Conservation (phyloP, 768 basidiomycete species). For the Macrolepiota fuliginosa region DNA sequence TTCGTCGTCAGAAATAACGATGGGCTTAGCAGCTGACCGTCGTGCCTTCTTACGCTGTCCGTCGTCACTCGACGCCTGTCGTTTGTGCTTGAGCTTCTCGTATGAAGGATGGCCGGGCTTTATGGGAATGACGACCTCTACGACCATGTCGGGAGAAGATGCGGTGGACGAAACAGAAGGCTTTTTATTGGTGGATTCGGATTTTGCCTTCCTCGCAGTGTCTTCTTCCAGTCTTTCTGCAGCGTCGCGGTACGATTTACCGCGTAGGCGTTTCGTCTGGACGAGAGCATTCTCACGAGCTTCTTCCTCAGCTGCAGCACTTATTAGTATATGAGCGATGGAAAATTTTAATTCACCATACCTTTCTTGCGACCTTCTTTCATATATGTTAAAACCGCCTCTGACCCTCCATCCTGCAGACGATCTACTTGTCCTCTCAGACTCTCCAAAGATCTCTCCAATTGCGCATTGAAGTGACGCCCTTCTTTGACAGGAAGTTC, state of each 20-base stretch:
- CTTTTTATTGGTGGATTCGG: neutral
- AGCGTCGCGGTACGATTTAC: slow-evolving; percentile 69
- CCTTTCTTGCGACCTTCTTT: slow-evolving; percentile 58
- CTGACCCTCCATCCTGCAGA: slow-evolving; percentile 62
- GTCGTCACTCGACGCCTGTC: slow-evolving; percentile 38
- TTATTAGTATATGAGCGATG: slow-evolving; percentile 3
- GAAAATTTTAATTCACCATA: slow-evolving; percentile 28
- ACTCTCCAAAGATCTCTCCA: slow-evolving; percentile 58
- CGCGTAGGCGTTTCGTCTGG: slow-evolving; percentile 70
- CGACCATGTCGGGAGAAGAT: slow-evolving; percentile 31
- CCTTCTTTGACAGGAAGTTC: slow-evolving; percentile 75
- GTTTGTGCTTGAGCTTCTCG: slow-evolving; percentile 19
- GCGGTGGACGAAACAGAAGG: slow-evolving; percentile 1
- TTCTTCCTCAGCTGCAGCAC: slow-evolving; percentile 37
- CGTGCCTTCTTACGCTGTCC: slow-evolving; percentile 34
- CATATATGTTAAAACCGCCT: slow-evolving; percentile 62
- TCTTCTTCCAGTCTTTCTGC: slow-evolving; percentile 35
- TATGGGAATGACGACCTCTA: slow-evolving; percentile 59
- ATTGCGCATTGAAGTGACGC: slow-evolving; percentile 84
- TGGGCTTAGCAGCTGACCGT: slow-evolving; percentile 35
- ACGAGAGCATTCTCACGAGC: slow-evolving; percentile 42
- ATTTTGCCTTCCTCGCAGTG: slow-evolving; percentile 15
- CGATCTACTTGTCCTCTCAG: slow-evolving; percentile 67
- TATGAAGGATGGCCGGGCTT: slow-evolving; percentile 18
- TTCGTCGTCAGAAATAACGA: slow-evolving; percentile 56